A percentile compares a stretch with the other conserved stretches of the same genome.
Conservation (phyloP, 805 yeast genomes). For the Komagataella populi region DNA sequence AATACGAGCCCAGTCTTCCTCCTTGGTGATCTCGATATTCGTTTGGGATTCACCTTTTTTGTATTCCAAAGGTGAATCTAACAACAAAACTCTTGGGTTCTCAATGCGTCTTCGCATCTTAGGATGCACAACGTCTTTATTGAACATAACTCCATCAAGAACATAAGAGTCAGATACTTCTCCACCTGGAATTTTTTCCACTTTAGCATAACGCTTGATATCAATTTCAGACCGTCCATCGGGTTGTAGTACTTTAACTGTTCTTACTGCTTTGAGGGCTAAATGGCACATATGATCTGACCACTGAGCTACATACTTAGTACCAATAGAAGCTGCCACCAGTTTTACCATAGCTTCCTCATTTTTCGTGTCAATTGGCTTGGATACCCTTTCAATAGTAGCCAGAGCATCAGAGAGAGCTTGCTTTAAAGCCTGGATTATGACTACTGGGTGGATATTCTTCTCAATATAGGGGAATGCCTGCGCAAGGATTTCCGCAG, state of each 20-base stretch:
- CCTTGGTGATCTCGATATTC: constrained; percentile 91
- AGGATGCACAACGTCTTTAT: constrained; percentile 98
- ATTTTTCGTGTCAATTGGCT: constrained; percentile 70
- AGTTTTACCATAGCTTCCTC: constrained; percentile 80
- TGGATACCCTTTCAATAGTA: constrained; percentile 70
- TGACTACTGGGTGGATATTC: constrained; percentile 92
- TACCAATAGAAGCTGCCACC: constrained; percentile 87
- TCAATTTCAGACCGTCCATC: constrained; percentile 66
- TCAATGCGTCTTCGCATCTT: constrained; percentile 86
- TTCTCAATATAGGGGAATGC: constrained; percentile 89
- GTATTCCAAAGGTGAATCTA: constrained; percentile 96
- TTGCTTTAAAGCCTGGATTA: constrained; percentile 84
- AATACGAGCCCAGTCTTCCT: constrained; percentile 91
- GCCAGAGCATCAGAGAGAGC: constrained; percentile 87
- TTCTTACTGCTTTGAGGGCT: constrained; percentile 78
- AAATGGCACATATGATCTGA: constrained; percentile 80
- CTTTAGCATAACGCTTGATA: constrained; percentile 80
- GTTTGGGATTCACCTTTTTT: constrained; percentile 99
- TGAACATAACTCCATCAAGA: constrained; percentile 81
- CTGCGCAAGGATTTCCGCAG: constrained; percentile 95
- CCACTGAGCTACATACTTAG: constrained; percentile 90
- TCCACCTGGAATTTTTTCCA: constrained; percentile 97
- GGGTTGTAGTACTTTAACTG: constrained; percentile 54
- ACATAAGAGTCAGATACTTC: constrained; percentile 85
- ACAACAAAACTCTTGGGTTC: constrained; percentile 76